phyloP scores from a whole-genome alignment of 805 yeast species.

The Nakazawaea pomicola region DNA sequence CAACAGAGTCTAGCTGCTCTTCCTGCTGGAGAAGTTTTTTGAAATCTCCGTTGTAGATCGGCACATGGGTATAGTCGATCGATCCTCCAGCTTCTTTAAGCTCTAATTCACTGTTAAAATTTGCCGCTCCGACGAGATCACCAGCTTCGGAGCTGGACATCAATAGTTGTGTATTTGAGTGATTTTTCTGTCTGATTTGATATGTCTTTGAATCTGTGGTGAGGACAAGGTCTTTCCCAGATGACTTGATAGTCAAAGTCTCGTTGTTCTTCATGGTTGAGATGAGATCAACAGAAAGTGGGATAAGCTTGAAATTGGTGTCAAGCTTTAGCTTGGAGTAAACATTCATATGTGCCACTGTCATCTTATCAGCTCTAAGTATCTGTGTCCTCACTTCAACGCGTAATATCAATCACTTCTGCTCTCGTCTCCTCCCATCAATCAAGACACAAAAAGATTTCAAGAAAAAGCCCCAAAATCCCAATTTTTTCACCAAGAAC shows the following conservation, averaged over 20 bases:
- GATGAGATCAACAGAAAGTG: slow-evolving; percentile 46
- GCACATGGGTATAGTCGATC: slow-evolving; percentile 27
- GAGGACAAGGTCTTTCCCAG: slow-evolving; percentile 44
- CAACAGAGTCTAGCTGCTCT: slow-evolving; percentile 20
- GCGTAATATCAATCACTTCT: no score
- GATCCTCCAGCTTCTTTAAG: slow-evolving; percentile 26
- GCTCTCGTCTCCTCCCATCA: no score
- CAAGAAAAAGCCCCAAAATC: no score
- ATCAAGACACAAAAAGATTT: no score
- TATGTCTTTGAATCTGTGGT: slow-evolving; percentile 59
- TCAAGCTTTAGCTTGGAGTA: slow-evolving; percentile 23
- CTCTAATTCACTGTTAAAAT: slow-evolving; percentile 33
- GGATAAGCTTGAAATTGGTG: slow-evolving; percentile 41
- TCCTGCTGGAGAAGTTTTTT: slow-evolving; percentile 10
- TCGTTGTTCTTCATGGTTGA: slow-evolving; percentile 26
- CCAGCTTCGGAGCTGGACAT: slow-evolving; percentile 24
- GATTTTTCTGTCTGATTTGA: slow-evolving; percentile 72
- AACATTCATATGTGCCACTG: no score
- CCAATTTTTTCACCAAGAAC: no score
- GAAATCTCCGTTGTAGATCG: slow-evolving; percentile 31
- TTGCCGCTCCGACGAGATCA: slow-evolving; percentile 28
- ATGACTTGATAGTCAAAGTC: slow-evolving; percentile 28
- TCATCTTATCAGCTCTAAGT: no score
- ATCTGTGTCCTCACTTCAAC: no score
- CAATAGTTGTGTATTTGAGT: slow-evolving; percentile 77